Conservation (phyloP, 1,284 basidiomycete genomes). For the Melanopsichium pennsylvanicum region DNA sequence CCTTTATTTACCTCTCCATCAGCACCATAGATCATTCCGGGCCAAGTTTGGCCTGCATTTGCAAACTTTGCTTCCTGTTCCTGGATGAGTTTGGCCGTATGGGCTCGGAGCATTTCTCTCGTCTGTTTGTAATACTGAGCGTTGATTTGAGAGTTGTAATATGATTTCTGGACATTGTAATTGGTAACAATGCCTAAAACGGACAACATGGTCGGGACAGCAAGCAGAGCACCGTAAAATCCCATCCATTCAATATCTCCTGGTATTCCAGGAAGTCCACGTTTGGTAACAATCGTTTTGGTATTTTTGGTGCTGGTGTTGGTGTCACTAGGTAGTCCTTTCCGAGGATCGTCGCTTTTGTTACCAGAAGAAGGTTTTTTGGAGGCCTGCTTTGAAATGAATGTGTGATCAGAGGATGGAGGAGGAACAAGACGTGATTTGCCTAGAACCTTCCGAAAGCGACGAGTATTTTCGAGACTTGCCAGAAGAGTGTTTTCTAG, state of each 20-base stretch:
- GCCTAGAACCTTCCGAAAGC: no score
- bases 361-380: background rate
- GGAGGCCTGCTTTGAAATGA: no score
- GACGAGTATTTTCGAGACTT: no score
- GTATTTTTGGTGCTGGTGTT: no score
- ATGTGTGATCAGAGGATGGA: no score
- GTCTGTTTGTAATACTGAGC: slow-evolving; percentile 26
- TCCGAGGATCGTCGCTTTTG: no score
- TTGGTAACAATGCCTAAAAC: slow-evolving; percentile 25
- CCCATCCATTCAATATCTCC: slow-evolving; percentile 38
- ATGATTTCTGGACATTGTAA: slow-evolving; percentile 32
- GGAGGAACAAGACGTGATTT: no score
- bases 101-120: slow-evolving; percentile 12
- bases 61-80: slow-evolving; percentile 29
- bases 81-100: slow-evolving; percentile 17
- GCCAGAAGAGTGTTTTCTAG: no score
- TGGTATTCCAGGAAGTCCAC: slow-evolving; percentile 11
- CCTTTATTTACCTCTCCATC: slow-evolving; percentile 17
- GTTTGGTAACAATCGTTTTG: background rate
- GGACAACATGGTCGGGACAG: slow-evolving; percentile 26
- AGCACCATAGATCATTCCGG: slow-evolving; percentile 26
- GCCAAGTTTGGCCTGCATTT: slow-evolving; percentile 9
- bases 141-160: slow-evolving; percentile 26
- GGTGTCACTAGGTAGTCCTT: no score
- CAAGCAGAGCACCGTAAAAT: slow-evolving; percentile 22